A percentile compares a stretch with the other conserved stretches of the same genome.
phyloP scores from a whole-genome alignment of 306 rosid genomes.

The Cucurbita maxima region DNA sequence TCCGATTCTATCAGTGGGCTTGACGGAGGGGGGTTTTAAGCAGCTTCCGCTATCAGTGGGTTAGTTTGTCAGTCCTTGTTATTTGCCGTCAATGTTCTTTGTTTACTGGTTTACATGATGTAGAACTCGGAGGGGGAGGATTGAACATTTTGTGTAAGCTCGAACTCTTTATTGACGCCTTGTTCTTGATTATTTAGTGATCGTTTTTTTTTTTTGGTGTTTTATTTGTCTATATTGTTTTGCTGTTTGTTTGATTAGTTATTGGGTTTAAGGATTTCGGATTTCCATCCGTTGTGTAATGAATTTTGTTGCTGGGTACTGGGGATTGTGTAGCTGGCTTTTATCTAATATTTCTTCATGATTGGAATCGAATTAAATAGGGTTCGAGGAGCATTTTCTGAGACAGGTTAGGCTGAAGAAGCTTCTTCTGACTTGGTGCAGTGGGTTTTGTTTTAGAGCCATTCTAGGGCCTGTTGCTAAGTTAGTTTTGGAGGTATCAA shows the following conservation, averaged over 20 bases:
- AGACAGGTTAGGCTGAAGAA: not conserved
- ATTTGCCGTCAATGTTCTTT: not conserved
- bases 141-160: not conserved
- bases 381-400: not conserved
- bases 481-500: not conserved
- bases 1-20: not conserved
- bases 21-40: not conserved
- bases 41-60: not conserved
- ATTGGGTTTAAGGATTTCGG: not conserved
- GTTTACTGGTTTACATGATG: not conserved
- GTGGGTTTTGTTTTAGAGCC: not conserved
- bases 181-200: not conserved
- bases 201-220: not conserved
- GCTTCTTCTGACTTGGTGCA: not conserved
- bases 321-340: not conserved
- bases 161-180: not conserved
- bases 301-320: not conserved
- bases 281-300: not conserved
- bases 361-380: not conserved
- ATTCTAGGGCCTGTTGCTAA: not conserved
- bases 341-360: no score
- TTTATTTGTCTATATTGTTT: not conserved
- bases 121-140: not conserved
- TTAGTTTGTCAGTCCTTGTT: not conserved
- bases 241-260: not conserved